These are phyloP conservation scores for Priceomyces medius DNA, from an alignment of 805 yeast genomes.

Conservation along the genomic window DNA sequence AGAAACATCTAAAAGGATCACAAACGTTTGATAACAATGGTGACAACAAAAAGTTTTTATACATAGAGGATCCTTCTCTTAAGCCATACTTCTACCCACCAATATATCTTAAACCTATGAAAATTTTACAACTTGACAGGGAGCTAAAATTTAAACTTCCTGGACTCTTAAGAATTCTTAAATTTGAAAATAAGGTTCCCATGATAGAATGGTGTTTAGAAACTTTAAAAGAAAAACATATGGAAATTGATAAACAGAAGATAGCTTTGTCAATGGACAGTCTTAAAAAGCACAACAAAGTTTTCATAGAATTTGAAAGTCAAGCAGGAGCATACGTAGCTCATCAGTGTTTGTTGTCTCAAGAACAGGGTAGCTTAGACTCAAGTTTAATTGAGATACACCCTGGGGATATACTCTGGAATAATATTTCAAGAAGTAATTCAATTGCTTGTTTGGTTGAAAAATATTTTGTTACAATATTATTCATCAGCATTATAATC, in stretches of 20 bases:
- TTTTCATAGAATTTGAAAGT: conserved; percentile 61
- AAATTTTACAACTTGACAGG: conserved; percentile 22
- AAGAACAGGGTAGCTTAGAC: conserved; percentile 42
- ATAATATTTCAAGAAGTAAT: conserved; percentile 46
- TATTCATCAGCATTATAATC: conserved; percentile 49
- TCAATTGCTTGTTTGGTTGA: conserved; percentile 38
- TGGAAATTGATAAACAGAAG: conserved; percentile 20
- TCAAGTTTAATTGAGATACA: conserved; percentile 51
- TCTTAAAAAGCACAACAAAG: conserved; percentile 36
- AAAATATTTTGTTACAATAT: conserved; percentile 42
- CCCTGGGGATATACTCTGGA: conserved; percentile 73
- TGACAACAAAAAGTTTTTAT: not conserved
- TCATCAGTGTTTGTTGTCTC: conserved; percentile 53
- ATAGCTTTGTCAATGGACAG: conserved; percentile 15
- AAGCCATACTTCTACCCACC: conserved; percentile 33
- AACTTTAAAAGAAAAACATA: conserved; percentile 14
- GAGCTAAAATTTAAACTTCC: conserved; percentile 22
- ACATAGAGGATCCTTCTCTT: conserved; percentile 4
- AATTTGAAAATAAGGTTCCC: conserved; percentile 19
- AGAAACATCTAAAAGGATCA: not conserved
- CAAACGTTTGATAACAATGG: not conserved
- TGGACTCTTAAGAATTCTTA: conserved; percentile 27
- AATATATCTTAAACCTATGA: conserved; percentile 18
- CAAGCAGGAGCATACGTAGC: conserved; percentile 62
- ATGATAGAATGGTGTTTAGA: conserved; percentile 30